Evolutionary conservation across 1,139 yeast species (phyloP).

Genomic region (Hyphopichia pseudoburtonii): DNA sequence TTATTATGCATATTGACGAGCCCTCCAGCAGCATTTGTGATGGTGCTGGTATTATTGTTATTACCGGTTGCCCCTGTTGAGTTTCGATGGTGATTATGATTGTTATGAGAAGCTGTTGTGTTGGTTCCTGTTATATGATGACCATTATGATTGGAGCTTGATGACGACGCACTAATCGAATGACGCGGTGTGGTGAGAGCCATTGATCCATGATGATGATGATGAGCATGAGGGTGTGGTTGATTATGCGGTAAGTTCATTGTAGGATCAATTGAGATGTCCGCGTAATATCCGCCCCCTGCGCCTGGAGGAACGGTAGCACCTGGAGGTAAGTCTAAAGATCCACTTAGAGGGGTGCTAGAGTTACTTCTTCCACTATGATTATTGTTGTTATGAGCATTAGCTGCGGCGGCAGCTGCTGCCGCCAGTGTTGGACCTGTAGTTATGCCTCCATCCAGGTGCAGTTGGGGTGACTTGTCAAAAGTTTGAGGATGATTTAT

Average conservation of each 20-base stretch:
- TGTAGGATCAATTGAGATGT: conserved; percentile 47
- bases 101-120: conserved; percentile 2
- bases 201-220: conserved; percentile 18
- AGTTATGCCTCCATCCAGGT: conserved; percentile 2
- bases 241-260: conserved; percentile 49
- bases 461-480: conserved; percentile 27
- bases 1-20: conserved; percentile 36
- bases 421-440: conserved; percentile 7
- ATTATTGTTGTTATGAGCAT: conserved; percentile 14
- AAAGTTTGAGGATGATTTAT: conserved; percentile 14
- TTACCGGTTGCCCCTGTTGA: conserved; percentile 6
- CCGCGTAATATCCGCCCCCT: conserved; percentile 51
- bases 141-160: conserved; percentile 1
- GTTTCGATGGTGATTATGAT: conserved; percentile 6
- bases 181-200: conserved; percentile 34
- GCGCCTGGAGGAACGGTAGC: conserved; percentile 27
- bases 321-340: conserved; percentile 38
- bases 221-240: conserved; percentile 40
- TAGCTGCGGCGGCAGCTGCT: conserved; percentile 12
- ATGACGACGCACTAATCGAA: conserved; percentile 23
- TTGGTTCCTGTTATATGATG: no score
- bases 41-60: conserved; percentile 6
- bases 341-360: conserved; percentile 15
- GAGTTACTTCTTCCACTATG: conserved; percentile 30
- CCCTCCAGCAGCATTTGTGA: conserved; percentile 7